Conservation (phyloP, 2,329 filamentous ascomycete species). For the Teratosphaeria zuluensis region DNA sequence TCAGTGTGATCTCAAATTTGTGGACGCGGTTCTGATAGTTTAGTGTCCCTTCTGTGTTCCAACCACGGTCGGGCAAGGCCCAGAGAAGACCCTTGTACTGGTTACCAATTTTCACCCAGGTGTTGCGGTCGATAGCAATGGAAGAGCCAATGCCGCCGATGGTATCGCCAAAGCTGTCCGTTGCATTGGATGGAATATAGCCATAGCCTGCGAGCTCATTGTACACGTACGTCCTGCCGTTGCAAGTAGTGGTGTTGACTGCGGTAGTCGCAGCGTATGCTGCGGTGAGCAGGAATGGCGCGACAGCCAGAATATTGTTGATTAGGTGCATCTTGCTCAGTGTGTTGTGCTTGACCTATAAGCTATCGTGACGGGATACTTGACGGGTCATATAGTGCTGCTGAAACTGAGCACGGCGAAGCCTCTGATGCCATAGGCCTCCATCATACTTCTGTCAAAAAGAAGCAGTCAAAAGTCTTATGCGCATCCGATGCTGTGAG, state of each 20-base stretch:
- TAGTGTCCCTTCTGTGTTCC: constrained; percentile 59
- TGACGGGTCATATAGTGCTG: background rate
- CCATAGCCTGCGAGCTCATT: constrained; percentile 59
- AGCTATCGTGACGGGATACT: background rate
- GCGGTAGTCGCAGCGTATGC: background rate
- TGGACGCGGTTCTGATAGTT: constrained; percentile 61
- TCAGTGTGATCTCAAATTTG: constrained; percentile 54
- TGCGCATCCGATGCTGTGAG: background rate
- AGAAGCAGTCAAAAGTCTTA: background rate
- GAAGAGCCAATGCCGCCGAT: constrained; percentile 58
- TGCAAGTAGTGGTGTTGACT: constrained; percentile 47
- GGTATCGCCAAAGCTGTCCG: constrained; percentile 61
- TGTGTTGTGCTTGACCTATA: background rate
- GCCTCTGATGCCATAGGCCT: background rate
- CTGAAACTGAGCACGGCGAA: background rate
- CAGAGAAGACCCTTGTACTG: constrained; percentile 54
- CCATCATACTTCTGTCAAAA: background rate
- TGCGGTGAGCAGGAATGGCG: background rate
- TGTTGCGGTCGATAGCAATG: constrained; percentile 50
- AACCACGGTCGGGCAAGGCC: constrained; percentile 50
- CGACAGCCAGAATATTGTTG: background rate
- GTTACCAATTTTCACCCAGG: constrained; percentile 46
- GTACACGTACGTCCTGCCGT: constrained; percentile 55
- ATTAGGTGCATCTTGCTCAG: background rate
- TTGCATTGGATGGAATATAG: constrained; percentile 45